Percentiles rank a stretch among this genome's conserved stretches.
Evolutionary conservation across 805 yeast species (phyloP).

Genomic region (Monosporozyma siamensis): DNA sequence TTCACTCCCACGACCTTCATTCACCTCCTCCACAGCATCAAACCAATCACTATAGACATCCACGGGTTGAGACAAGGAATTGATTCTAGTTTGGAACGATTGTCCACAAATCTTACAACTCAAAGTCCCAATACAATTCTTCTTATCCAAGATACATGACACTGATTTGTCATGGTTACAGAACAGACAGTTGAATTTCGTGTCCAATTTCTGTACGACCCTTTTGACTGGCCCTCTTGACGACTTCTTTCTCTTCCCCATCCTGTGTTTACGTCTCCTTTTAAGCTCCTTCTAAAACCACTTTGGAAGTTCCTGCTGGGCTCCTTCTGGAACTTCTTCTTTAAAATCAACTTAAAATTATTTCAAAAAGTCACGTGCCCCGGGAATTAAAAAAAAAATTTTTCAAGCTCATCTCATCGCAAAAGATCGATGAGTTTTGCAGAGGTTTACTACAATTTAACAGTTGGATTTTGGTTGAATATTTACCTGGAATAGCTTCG

Average conservation of each 20-base stretch:
- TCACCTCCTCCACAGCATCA: constrained; percentile 78
- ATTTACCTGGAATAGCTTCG: no score
- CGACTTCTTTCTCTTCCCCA: constrained; percentile 80
- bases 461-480: no score
- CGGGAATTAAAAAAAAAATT: not conserved
- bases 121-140: constrained; percentile 70
- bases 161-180: constrained; percentile 95
- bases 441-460: no score
- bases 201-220: constrained; percentile 69
- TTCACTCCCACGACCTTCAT: constrained; percentile 29
- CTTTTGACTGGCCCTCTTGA: constrained; percentile 73
- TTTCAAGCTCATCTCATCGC: constrained; percentile 13
- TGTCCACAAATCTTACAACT: constrained; percentile 93
- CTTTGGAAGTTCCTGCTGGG: not conserved
- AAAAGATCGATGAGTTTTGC: no score
- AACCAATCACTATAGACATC: constrained; percentile 97
- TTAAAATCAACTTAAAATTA: no score
- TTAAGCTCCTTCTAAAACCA: not conserved
- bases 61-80: constrained; percentile 71
- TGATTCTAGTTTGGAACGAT: constrained; percentile 79
- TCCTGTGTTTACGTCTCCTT: constrained; percentile 1
- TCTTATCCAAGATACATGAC: constrained; percentile 79
- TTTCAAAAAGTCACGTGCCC: no score
- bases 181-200: constrained; percentile 81
- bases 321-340: no score